Conservation (phyloP, 768 basidiomycete genomes). For the Lentinula boryana region DNA sequence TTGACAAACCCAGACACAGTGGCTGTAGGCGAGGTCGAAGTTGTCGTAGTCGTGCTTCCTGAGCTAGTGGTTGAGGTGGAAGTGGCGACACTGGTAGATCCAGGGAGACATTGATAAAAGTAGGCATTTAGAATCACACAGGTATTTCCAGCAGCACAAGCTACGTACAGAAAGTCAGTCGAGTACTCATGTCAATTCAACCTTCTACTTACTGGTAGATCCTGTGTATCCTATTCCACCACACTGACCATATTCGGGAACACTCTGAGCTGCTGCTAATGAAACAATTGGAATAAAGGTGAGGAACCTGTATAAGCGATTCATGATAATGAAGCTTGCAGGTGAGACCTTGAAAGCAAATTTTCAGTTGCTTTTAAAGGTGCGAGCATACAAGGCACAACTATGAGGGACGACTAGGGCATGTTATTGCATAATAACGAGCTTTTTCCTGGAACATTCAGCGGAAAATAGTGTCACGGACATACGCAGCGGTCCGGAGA, state of each 20-base stretch:
- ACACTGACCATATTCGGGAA: constrained; percentile 17
- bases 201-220: constrained; percentile 19
- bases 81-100: constrained; percentile 1
- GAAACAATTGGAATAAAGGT: constrained; percentile 10
- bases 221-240: constrained; percentile 20
- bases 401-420: too few relatives aligned
- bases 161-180: constrained; percentile 10
- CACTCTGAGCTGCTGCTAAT: constrained; percentile 11
- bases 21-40: constrained; percentile 5
- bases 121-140: constrained; percentile 24
- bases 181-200: too few relatives aligned
- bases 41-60: constrained; percentile 2
- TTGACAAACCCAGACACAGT: constrained; percentile 24
- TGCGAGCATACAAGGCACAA: not conserved
- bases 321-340: constrained; percentile 7
- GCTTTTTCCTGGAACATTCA: not conserved
- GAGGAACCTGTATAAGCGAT: constrained; percentile 10
- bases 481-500: too few relatives aligned
- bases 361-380: not conserved
- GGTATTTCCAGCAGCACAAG: constrained; percentile 24
- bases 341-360: not conserved
- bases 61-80: constrained; percentile 10
- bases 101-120: constrained; percentile 27
- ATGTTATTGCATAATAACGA: not conserved
- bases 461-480: too few relatives aligned